Base-by-base conservation (phyloP, 805 yeast genomes). In the Pichia heedii region DNA sequence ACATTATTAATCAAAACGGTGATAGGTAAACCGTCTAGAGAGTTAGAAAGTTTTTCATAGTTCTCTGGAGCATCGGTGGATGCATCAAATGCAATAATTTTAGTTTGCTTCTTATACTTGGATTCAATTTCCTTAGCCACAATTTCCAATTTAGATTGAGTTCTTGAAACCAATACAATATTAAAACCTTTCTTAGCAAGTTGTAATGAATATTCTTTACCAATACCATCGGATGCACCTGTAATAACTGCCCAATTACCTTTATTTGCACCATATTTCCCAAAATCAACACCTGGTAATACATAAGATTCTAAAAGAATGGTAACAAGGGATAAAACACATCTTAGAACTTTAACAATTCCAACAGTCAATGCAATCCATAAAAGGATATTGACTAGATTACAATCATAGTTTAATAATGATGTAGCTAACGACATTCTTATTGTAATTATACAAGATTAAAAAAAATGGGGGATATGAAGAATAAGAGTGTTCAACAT, bases 161-260 rank as follows among this genome's bases (percentile, higher is more conserved):
- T 87, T 66, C 98, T 78, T 22, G 96, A 84, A 15, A 90, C 79
- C 52, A 93, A 71, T 12, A 86, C 79, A 38, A 93, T 62, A 54
- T 88, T 89, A 62, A 89, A 82, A 2, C 96, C 96, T 51, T 74
- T 79, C 42, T 72, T 63, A 12, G 97, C 98, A 63, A 93, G 73
- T 66, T 90, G 97, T 22, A 66, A 57, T 2, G 96, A 81, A 58
- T 76, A 93, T 62, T 93, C 96, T 60, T 89, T 87, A 45, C 98
- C 98, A 57, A 93, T 83, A 30, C 98, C 98, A 61, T 93, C 97
- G 39, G 97, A 86, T 4, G 97, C 94, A 46, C 98, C 98, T 7
- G 98, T 93, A 16, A 93, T 76, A 27, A 93, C 84, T n/a, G 97
- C 96, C 90, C 96, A 93, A 34, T 75, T 70, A 22, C 82, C 83